Evolutionary conservation across 352 stramenopile genomes (phyloP).

Genomic region (Phytophthora pisi): DNA sequence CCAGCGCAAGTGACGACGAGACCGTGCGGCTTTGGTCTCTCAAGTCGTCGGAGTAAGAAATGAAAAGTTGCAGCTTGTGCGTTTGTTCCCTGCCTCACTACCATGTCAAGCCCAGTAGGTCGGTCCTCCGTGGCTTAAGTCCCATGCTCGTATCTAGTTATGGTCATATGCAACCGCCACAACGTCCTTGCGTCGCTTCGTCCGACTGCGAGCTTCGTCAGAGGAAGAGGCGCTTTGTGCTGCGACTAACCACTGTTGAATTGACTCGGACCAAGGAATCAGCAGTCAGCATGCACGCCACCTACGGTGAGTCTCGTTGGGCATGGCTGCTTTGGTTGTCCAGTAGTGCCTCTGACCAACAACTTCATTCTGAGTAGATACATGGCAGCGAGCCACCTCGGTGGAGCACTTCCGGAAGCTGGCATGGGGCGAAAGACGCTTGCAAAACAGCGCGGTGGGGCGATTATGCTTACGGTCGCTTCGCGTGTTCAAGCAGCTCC

Average conservation of each 20-base stretch:
- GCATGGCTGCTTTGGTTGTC: neutral
- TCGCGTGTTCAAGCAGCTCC: constrained; percentile 74
- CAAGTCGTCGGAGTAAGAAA: constrained; percentile 26
- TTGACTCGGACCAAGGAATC: neutral
- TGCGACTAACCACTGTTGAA: neutral
- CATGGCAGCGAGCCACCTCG: constrained; percentile 69
- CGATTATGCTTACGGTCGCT: constrained; percentile 66
- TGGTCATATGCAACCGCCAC: neutral
- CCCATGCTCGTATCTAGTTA: neutral
- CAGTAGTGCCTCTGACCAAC: neutral
- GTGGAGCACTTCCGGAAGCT: constrained; percentile 71
- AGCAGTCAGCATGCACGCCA: constrained; percentile 18
- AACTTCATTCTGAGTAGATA: constrained; percentile 43
- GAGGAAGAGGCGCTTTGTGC: neutral
- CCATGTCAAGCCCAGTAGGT: neutral
- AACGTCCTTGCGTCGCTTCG: constrained; percentile 19
- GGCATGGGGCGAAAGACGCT: constrained; percentile 52
- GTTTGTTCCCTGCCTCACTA: constrained; percentile 9
- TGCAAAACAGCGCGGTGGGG: constrained; percentile 54
- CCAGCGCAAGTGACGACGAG: constrained; percentile 77
- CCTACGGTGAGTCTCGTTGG: constrained; percentile 19
- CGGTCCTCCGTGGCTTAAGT: neutral
- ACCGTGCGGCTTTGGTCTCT: constrained; percentile 61
- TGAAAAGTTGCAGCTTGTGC: neutral
- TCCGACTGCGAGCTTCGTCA: neutral